Base-by-base conservation (phyloP, 1,284 basidiomycete genomes). In the Hypsizygus ulmarius region DNA sequence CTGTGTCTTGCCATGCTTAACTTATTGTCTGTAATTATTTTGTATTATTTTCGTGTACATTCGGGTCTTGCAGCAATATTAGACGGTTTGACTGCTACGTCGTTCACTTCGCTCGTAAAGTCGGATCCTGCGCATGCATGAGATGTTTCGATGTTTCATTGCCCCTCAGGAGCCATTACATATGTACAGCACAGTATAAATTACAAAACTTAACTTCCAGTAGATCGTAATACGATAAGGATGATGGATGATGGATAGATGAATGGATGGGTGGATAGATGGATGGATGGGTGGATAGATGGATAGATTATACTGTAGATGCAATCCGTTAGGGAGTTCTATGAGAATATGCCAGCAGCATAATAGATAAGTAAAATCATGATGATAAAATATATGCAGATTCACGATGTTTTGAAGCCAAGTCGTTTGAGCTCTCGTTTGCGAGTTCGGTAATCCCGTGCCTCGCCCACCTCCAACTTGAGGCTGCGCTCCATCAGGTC, bases 401-500 rank as follows among this genome's bases (percentile, higher is more conserved):
- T 18, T 38, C 19, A 49, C 18, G 36, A 50, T 15, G 35, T 57
- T 39, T 42, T 57, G 39, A 69, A 65, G 21, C 67, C 67, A 15
- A 68, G 54, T 25, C 50, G 58, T 45, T 51, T 55, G 28, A 63
- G 44, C 50, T 67, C 64, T 21, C 53, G 51, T 32, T 51, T 60
- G 10, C 57, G 54, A 16, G 55, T 57, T 51, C 47, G 59, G 49
- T 57, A 64, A 37, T 63, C 63, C 25, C 59, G 55, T 21, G 57
- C 55, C 47, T 70, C 68, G 35, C 59, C 52, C n/a, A 50, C 59
- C 48, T 65, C 66, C 28, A 67, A 58, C 19, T 51, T 42, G 30
- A 53, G 45, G 56, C 70, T 69, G 27, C 65, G 60, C 30, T 45
- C 43, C 58, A 65, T 61, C 33, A 70, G 51, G 15, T 59, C 58